Percentiles rank a stretch among this genome's conserved stretches.
Evolutionary conservation across 495 filamentous ascomycete species (phyloP).

Genomic region (Haplographium delicatum): DNA sequence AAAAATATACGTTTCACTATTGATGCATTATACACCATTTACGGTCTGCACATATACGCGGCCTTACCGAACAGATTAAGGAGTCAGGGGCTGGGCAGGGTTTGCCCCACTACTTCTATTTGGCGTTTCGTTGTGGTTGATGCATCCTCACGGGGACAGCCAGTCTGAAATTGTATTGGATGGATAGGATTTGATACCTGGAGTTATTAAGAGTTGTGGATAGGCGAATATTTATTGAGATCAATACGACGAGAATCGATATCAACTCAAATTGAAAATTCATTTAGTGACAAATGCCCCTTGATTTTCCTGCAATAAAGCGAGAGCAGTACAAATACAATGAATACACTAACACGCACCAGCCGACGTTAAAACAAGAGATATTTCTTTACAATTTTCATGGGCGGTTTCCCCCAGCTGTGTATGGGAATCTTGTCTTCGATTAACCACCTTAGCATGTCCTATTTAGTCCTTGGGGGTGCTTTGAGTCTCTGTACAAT

Average conservation of each 20-base stretch:
- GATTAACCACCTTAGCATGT: too few relatives aligned
- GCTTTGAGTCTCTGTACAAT: too few relatives aligned
- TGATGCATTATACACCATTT: constrained; percentile 23
- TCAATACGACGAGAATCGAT: neutral
- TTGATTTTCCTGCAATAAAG: too few relatives aligned
- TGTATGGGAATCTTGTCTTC: too few relatives aligned
- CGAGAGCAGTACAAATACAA: too few relatives aligned
- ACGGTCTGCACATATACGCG: constrained; percentile 1
- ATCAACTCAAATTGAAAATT: neutral
- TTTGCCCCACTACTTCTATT: neutral
- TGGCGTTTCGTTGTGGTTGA: neutral
- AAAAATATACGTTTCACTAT: constrained; percentile 17
- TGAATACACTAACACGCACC: too few relatives aligned
- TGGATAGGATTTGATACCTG: constrained; percentile 22
- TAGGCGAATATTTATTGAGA: constrained; percentile 3
- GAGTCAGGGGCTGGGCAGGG: neutral
- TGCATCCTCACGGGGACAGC: neutral
- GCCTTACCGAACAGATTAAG: neutral
- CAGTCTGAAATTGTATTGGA: constrained; percentile 21
- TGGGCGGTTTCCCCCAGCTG: too few relatives aligned
- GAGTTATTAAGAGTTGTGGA: constrained; percentile 16
- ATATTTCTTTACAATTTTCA: too few relatives aligned
- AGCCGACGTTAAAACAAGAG: too few relatives aligned
- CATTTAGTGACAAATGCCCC: too few relatives aligned
- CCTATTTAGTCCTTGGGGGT: too few relatives aligned